These are phyloP conservation scores for Epichloe bromicola DNA, from an alignment of 2,329 filamentous ascomycete species.

Conservation along the genomic window DNA sequence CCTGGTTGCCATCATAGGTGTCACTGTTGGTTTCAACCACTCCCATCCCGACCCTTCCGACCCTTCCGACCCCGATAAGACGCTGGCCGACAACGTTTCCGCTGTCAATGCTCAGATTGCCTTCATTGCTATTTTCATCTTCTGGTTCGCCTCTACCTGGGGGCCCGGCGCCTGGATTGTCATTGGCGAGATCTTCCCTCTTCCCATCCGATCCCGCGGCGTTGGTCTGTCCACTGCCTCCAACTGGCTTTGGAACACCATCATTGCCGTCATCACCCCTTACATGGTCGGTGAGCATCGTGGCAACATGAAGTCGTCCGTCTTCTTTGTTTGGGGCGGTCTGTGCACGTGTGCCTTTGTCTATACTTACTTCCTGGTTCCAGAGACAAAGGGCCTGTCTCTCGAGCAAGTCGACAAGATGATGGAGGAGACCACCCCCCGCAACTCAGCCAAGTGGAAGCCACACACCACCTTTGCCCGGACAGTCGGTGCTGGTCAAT, in stretches of 20 bases:
- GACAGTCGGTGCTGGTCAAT: slow-evolving; percentile 19
- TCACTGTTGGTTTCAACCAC: slow-evolving; percentile 42
- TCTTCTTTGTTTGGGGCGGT: slow-evolving; percentile 65
- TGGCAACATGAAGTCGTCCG: slow-evolving; percentile 54
- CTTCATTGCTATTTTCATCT: slow-evolving; percentile 87
- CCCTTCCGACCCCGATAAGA: slow-evolving; percentile 24
- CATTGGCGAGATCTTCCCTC: slow-evolving; percentile 82
- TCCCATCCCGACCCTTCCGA: slow-evolving; percentile 34
- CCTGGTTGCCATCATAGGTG: slow-evolving; percentile 66
- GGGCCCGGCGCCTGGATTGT: slow-evolving; percentile 70
- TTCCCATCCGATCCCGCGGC: slow-evolving; percentile 78
- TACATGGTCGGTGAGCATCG: slow-evolving; percentile 52
- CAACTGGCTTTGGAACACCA: slow-evolving; percentile 87
- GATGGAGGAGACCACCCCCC: slow-evolving; percentile 74
- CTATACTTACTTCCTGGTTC: slow-evolving; percentile 63
- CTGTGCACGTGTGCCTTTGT: slow-evolving; percentile 47
- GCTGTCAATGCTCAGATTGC: slow-evolving; percentile 62
- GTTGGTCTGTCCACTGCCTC: slow-evolving; percentile 76
- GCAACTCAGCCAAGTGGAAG: slow-evolving; percentile 64
- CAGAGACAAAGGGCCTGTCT: slow-evolving; percentile 63
- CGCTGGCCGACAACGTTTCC: slow-evolving; percentile 37
- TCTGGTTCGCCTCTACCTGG: slow-evolving; percentile 85
- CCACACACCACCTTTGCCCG: slow-evolving; percentile 56
- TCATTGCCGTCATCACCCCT: slow-evolving; percentile 56
- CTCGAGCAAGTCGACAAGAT: slow-evolving; percentile 76